These are phyloP conservation scores for Colletotrichum ledebouriae DNA, from an alignment of 2,329 filamentous ascomycete genomes.

Conservation along the genomic window DNA sequence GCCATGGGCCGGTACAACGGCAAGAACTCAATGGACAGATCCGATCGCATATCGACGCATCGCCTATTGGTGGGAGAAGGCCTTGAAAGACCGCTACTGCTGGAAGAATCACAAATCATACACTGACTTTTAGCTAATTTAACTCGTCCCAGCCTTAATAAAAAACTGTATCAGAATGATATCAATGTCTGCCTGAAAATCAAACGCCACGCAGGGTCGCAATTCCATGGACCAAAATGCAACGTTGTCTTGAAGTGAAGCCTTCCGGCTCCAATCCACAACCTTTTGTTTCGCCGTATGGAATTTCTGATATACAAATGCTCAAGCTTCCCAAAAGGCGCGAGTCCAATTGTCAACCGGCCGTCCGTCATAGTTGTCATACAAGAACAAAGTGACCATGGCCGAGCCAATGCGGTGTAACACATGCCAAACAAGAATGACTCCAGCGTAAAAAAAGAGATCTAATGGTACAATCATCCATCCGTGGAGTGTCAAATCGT, in stretches of 20 bases:
- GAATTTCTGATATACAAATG: conserved; percentile 39
- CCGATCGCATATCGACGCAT: no score
- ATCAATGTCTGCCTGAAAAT: conserved; percentile 1
- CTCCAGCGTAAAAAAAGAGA: conserved; percentile 41
- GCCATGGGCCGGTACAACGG: conserved; percentile 1
- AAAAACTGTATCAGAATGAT: conserved; percentile 12
- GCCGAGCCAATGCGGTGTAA: conserved; percentile 39
- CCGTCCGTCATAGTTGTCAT: conserved; percentile 42
- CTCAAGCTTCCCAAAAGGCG: conserved; percentile 27
- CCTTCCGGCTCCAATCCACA: conserved; percentile 13
- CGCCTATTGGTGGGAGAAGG: no score
- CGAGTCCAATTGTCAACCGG: conserved; percentile 34
- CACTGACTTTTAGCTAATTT: conserved; percentile 26
- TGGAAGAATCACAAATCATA: conserved; percentile 12
- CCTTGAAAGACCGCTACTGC: neutral
- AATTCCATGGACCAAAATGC: neutral
- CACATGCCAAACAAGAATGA: conserved; percentile 42
- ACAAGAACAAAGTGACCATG: conserved; percentile 35
- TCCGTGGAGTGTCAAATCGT: conserved; percentile 47
- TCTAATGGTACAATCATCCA: conserved; percentile 45
- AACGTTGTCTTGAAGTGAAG: conserved; percentile 3
- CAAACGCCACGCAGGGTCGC: conserved; percentile 2
- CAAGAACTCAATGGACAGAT: conserved; percentile 15
- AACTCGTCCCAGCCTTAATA: neutral
- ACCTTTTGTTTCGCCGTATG: conserved; percentile 35